phyloP scores from a whole-genome alignment of 768 basidiomycete species.

The Russula olivacea region DNA sequence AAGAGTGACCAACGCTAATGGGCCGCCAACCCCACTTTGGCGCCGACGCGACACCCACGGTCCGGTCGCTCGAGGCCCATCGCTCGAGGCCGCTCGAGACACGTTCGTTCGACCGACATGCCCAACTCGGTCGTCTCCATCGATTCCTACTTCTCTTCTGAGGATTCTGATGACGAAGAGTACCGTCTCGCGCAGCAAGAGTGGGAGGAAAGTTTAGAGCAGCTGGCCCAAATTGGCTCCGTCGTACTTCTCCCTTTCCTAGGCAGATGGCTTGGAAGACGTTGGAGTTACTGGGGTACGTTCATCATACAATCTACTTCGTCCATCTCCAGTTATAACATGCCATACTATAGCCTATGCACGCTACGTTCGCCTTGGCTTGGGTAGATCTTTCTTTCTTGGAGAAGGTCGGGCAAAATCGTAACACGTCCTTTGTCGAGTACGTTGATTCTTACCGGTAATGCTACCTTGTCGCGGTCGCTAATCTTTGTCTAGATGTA shows the following conservation, averaged over 20 bases:
- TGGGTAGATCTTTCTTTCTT: conserved; percentile 59
- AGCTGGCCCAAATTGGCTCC: conserved; percentile 74
- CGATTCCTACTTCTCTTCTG: conserved; percentile 47
- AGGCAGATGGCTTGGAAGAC: conserved; percentile 84
- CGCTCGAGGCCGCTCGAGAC: background rate
- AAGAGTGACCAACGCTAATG: background rate
- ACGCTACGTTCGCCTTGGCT: conserved; percentile 62
- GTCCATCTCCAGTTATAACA: background rate
- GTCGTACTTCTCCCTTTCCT: conserved; percentile 79
- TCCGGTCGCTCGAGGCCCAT: background rate
- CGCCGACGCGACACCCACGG: background rate
- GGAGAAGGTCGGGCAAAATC: conserved; percentile 31
- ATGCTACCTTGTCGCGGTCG: conserved; percentile 5
- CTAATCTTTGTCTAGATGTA: conserved; percentile 10
- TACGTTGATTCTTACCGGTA: conserved; percentile 3
- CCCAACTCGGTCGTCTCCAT: conserved; percentile 55
- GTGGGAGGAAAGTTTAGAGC: conserved; percentile 87
- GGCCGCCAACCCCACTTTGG: background rate
- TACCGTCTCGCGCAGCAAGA: conserved; percentile 76
- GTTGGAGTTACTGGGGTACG: conserved; percentile 83
- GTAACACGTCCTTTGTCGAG: background rate
- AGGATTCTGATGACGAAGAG: conserved; percentile 60
- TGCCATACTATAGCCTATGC: conserved; percentile 48
- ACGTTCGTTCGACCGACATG: conserved; percentile 37
- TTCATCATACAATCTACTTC: conserved; percentile 20